Conservation (phyloP, 2,329 filamentous ascomycete genomes). For the Myriangium duriaei region DNA sequence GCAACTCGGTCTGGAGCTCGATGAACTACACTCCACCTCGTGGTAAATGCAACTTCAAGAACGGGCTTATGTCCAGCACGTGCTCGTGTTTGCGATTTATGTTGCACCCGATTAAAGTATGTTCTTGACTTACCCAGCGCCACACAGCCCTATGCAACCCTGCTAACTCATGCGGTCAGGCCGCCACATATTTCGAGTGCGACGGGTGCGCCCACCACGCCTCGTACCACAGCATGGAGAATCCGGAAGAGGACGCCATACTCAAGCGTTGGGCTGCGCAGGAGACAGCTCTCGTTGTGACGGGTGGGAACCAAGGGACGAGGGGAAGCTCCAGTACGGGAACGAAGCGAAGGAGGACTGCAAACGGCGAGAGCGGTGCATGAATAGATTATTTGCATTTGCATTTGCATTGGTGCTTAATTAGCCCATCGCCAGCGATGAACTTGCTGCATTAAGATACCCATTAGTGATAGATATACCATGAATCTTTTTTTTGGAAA, state of each 20-base stretch:
- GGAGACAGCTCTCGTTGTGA: slow-evolving; percentile 11
- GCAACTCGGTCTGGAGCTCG: slow-evolving; percentile 36
- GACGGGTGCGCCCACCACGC: slow-evolving; percentile 45
- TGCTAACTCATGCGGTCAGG: slow-evolving; percentile 17
- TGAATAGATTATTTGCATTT: neutral
- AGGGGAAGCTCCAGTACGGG: neutral
- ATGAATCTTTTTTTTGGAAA: too few species aligned
- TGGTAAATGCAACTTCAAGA: slow-evolving; percentile 39
- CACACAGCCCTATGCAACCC: slow-evolving; percentile 10
- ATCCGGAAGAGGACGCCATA: slow-evolving; percentile 36
- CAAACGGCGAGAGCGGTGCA: slow-evolving; percentile 1
- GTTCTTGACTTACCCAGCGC: slow-evolving; percentile 4
- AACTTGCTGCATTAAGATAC: neutral
- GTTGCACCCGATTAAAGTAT: slow-evolving; percentile 43
- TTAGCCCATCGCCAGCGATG: neutral
- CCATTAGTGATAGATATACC: too few species aligned
- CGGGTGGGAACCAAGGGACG: neutral
- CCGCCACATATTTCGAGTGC: slow-evolving; percentile 40
- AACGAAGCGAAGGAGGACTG: slow-evolving; percentile 11
- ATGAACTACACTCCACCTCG: slow-evolving; percentile 40
- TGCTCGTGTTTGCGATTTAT: slow-evolving; percentile 45
- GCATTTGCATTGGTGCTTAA: too few species aligned
- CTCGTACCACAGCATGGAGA: slow-evolving; percentile 42
- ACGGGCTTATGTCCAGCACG: slow-evolving; percentile 31
- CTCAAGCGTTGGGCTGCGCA: slow-evolving; percentile 32